Percentiles rank a stretch among this genome's conserved stretches.
Evolutionary conservation across 2,329 filamentous ascomycete species (phyloP).

Genomic region (Rasamsonia emersonii): DNA sequence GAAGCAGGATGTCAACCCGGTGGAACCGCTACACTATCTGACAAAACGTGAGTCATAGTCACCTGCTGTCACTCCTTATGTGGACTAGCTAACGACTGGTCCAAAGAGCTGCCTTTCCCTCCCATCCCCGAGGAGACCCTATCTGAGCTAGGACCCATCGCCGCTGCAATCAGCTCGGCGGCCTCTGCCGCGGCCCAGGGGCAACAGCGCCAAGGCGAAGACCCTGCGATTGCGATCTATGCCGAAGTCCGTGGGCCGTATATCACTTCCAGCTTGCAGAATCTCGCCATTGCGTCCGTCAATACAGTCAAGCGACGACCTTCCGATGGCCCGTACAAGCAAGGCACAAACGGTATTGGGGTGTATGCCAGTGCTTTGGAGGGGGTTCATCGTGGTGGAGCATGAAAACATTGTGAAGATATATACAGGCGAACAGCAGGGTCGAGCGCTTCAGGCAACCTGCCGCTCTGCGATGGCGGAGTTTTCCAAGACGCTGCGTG

Average conservation of each 20-base stretch:
- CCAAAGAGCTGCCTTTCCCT: constrained; percentile 62
- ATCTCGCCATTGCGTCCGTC: constrained; percentile 77
- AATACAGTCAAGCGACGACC: constrained; percentile 69
- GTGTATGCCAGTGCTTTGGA: constrained; percentile 84
- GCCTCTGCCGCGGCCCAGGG: constrained; percentile 44
- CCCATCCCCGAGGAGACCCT: constrained; percentile 67
- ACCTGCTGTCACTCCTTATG: background rate
- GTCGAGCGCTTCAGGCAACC: constrained; percentile 66
- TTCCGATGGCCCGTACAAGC: constrained; percentile 72
- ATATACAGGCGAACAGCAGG: constrained; percentile 80
- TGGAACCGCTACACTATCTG: constrained; percentile 87
- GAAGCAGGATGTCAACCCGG: constrained; percentile 64
- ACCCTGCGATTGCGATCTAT: constrained; percentile 72
- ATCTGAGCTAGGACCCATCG: constrained; percentile 68
- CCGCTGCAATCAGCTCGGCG: constrained; percentile 62
- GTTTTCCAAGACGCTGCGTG: constrained; percentile 74
- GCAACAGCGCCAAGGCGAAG: constrained; percentile 49
- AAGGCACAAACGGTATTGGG: constrained; percentile 83
- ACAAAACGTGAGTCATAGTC: constrained; percentile 60
- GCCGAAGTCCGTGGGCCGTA: constrained; percentile 80
- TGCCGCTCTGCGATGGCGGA: constrained; percentile 71
- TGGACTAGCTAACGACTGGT: constrained; percentile 13
- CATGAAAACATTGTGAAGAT: constrained; percentile 84
- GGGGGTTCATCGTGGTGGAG: constrained; percentile 75
- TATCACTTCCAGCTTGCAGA: constrained; percentile 70